Percentiles rank a stretch among this genome's conserved stretches.
These are phyloP conservation scores for Ophiocordyceps sinensis DNA, from an alignment of 2,329 filamentous ascomycete genomes.

Conservation along the genomic window DNA sequence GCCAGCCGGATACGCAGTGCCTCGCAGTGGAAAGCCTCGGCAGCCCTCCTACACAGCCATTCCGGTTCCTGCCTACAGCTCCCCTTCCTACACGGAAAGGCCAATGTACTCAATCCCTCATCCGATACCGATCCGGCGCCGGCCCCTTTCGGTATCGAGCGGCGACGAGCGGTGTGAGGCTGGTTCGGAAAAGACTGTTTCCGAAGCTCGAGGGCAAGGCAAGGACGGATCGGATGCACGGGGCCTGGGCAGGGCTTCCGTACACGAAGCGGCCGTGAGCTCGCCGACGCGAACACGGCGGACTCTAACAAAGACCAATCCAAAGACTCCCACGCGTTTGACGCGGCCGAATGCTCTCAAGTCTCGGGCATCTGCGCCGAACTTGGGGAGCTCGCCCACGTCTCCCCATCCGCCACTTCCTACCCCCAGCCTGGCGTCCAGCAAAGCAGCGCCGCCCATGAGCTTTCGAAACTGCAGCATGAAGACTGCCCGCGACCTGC, in stretches of 20 bases:
- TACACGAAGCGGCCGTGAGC: neutral
- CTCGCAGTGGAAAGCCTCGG: too few species aligned
- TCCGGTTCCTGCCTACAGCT: too few species aligned
- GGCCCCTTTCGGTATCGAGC: too few species aligned
- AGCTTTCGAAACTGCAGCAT: conserved; percentile 23
- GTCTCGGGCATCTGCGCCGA: conserved; percentile 10
- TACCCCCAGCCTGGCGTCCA: conserved; percentile 1
- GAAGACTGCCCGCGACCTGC: conserved; percentile 8
- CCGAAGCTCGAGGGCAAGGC: neutral
- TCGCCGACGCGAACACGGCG: neutral
- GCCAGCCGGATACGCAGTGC: too few species aligned
- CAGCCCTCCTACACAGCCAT: too few species aligned
- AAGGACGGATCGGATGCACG: neutral
- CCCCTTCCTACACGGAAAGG: too few species aligned
- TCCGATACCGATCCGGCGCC: too few species aligned
- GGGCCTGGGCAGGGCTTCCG: neutral
- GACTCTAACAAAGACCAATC: neutral
- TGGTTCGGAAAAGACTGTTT: too few species aligned
- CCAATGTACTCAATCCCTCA: too few species aligned
- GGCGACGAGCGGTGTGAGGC: too few species aligned
- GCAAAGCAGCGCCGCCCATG: conserved; percentile 21
- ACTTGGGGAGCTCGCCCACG: conserved; percentile 7
- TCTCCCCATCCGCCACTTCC: conserved; percentile 6
- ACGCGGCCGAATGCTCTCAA: neutral
- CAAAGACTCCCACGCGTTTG: neutral